phyloP scores from a whole-genome alignment of 2,329 filamentous ascomycete genomes.

The Pseudopithomyces maydicus region DNA sequence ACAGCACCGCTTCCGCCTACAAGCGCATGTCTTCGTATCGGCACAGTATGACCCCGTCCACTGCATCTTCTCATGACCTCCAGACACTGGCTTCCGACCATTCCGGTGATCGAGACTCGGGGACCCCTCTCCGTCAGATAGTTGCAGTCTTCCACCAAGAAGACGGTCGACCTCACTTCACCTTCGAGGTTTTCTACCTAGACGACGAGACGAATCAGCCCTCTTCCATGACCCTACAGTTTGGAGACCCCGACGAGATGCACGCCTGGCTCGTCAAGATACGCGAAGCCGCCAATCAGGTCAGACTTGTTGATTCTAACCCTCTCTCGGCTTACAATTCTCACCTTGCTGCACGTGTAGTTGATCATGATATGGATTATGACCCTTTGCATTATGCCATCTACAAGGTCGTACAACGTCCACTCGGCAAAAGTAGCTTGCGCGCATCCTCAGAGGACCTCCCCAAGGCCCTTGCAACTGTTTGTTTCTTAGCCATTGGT shows the following conservation, averaged over 20 bases:
- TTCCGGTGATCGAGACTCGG: slow-evolving; percentile 60
- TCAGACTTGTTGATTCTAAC: slow-evolving; percentile 56
- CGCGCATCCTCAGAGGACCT: slow-evolving; percentile 69
- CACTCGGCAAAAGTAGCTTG: slow-evolving; percentile 59
- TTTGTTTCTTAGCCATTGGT: slow-evolving; percentile 72
- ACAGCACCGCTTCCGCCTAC: slow-evolving; percentile 37
- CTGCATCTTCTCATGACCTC: slow-evolving; percentile 65
- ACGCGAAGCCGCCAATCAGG: slow-evolving; percentile 62
- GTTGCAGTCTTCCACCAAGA: slow-evolving; percentile 71
- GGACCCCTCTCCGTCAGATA: slow-evolving; percentile 68
- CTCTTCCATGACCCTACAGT: slow-evolving; percentile 67
- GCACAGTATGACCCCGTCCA: slow-evolving; percentile 63
- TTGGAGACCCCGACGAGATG: slow-evolving; percentile 67
- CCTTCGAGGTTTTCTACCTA: slow-evolving; percentile 69
- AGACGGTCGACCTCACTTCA: slow-evolving; percentile 69
- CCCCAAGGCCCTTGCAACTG: slow-evolving; percentile 66
- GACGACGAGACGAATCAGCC: slow-evolving; percentile 68
- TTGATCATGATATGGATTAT: slow-evolving; percentile 72
- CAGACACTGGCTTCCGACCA: slow-evolving; percentile 57
- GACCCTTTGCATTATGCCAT: slow-evolving; percentile 70
- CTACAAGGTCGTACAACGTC: slow-evolving; percentile 70
- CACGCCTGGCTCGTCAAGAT: slow-evolving; percentile 69
- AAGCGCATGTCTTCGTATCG: slow-evolving; percentile 52
- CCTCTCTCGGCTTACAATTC: slow-evolving; percentile 64
- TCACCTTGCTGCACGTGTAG: slow-evolving; percentile 64